phyloP scores from a whole-genome alignment of 208 protist species.

The Leptomonas pyrrhocoris region DNA sequence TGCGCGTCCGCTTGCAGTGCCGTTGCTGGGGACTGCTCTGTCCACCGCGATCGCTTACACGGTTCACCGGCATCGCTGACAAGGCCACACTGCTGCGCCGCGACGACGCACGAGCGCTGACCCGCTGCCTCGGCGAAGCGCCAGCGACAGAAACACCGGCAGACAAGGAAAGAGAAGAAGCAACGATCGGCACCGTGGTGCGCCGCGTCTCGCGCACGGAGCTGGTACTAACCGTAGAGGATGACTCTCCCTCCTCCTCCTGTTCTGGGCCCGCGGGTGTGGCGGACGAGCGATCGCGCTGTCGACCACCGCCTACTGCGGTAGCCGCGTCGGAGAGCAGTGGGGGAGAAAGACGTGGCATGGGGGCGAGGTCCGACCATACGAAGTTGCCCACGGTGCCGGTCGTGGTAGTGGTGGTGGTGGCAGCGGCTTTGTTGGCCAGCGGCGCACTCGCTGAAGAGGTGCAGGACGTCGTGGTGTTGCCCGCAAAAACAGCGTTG shows the following conservation, averaged over 20 bases:
- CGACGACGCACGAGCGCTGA: slow-evolving; percentile 21
- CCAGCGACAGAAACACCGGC: not conserved
- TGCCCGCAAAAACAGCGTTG: not conserved
- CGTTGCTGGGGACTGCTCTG: not conserved
- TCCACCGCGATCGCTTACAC: slow-evolving; percentile 1
- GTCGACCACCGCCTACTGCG: not conserved
- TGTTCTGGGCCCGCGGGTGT: not conserved
- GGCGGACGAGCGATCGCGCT: not conserved
- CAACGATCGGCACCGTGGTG: not conserved
- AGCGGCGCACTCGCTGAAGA: slow-evolving; percentile 20
- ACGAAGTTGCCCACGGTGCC: slow-evolving; percentile 4
- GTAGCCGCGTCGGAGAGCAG: not conserved
- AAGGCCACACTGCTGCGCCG: slow-evolving; percentile 23
- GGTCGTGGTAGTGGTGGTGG: not conserved
- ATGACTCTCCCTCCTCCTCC: not conserved
- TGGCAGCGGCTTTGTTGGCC: not conserved
- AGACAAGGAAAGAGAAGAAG: not conserved
- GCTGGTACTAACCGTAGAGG: slow-evolving; percentile 9
- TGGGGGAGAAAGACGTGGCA: slow-evolving; percentile 12
- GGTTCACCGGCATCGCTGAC: slow-evolving; percentile 23
- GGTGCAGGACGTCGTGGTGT: slow-evolving; percentile 9
- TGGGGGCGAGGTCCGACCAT: slow-evolving; percentile 1
- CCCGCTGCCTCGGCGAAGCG: slow-evolving; percentile 3
- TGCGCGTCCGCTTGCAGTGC: slow-evolving; percentile 27
- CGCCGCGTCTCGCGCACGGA: not conserved